phyloP scores from a whole-genome alignment of 1,139 yeast genomes.

The Pichia sp. region DNA sequence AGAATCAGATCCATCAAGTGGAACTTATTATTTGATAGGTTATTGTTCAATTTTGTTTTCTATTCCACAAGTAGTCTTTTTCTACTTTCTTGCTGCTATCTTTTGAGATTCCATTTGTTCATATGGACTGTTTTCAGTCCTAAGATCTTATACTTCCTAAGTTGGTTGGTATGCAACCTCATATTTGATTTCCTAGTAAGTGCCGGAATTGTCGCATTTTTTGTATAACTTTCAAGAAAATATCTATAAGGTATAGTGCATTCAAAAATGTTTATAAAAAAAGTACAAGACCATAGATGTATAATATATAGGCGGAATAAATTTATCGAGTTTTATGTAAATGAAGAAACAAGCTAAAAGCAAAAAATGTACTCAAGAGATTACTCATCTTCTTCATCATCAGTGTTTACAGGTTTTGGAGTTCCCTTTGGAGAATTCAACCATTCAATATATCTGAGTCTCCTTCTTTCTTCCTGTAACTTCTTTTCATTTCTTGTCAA shows the following conservation, averaged over 20 bases:
- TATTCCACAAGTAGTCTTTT: slow-evolving; percentile 57
- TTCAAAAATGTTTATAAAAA: not conserved
- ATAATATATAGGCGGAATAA: slow-evolving; percentile 11
- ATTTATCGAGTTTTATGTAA: not conserved
- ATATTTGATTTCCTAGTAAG: slow-evolving; percentile 37
- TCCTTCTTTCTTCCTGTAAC: slow-evolving; percentile 85
- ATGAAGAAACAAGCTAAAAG: not conserved
- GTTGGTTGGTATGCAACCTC: slow-evolving; percentile 62
- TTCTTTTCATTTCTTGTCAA: slow-evolving; percentile 95
- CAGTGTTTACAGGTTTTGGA: slow-evolving; percentile 89
- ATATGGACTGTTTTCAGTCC: slow-evolving; percentile 99
- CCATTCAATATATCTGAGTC: slow-evolving; percentile 93
- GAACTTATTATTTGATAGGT: slow-evolving; percentile 37
- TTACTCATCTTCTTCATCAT: slow-evolving; percentile 58
- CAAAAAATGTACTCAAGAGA: slow-evolving; percentile 35
- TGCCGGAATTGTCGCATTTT: slow-evolving; percentile 20
- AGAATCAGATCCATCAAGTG: slow-evolving; percentile 27
- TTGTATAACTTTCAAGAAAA: slow-evolving; percentile 14
- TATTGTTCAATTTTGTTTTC: slow-evolving; percentile 42
- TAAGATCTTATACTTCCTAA: slow-evolving; percentile 71
- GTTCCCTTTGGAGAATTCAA: slow-evolving; percentile 95
- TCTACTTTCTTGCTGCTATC: slow-evolving; percentile 65
- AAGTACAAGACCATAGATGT: not conserved
- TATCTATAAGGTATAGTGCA: not conserved
- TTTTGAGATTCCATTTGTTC: slow-evolving; percentile 78